phyloP scores from a whole-genome alignment of 176 grass and related monocot genomes.

The Rhynchospora tenuis region DNA sequence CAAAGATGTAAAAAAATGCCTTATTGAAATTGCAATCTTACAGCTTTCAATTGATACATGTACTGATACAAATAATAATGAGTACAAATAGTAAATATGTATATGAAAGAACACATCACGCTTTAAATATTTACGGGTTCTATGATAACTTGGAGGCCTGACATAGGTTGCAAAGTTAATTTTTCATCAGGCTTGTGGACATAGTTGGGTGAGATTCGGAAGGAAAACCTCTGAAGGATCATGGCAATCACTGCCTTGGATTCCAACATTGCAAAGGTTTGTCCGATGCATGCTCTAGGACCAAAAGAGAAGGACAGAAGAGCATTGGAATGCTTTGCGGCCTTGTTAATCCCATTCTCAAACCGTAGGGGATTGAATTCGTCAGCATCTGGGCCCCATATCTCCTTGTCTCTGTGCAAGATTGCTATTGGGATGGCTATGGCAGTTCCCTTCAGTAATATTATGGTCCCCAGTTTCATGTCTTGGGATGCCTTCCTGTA shows the following conservation, averaged over 20 bases:
- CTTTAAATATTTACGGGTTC: neutral
- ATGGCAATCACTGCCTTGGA: constrained; percentile 36
- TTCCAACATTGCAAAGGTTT: constrained; percentile 54
- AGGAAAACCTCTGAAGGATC: constrained; percentile 39
- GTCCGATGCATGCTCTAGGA: constrained; percentile 38
- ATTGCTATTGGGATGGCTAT: neutral
- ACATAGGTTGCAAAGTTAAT: constrained; percentile 21
- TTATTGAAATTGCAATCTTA: too few relatives aligned
- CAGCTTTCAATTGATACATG: too few relatives aligned
- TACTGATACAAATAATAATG: too few relatives aligned
- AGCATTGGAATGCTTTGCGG: constrained; percentile 31
- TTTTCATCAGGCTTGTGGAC: constrained; percentile 30
- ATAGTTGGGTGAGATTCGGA: constrained; percentile 36
- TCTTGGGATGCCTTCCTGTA: neutral
- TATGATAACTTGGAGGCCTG: constrained; percentile 35
- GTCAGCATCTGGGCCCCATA: constrained; percentile 39
- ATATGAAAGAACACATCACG: too few relatives aligned
- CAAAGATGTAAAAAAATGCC: too few relatives aligned
- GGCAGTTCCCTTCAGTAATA: neutral
- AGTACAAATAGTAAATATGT: too few relatives aligned
- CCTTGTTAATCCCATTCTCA: constrained; percentile 26
- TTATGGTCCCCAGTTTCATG: neutral
- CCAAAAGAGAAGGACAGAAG: constrained; percentile 38
- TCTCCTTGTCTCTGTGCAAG: constrained; percentile 28
- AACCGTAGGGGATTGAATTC: constrained; percentile 39